phyloP scores from a whole-genome alignment of 768 basidiomycete species.

The Mycena epipterygia region DNA sequence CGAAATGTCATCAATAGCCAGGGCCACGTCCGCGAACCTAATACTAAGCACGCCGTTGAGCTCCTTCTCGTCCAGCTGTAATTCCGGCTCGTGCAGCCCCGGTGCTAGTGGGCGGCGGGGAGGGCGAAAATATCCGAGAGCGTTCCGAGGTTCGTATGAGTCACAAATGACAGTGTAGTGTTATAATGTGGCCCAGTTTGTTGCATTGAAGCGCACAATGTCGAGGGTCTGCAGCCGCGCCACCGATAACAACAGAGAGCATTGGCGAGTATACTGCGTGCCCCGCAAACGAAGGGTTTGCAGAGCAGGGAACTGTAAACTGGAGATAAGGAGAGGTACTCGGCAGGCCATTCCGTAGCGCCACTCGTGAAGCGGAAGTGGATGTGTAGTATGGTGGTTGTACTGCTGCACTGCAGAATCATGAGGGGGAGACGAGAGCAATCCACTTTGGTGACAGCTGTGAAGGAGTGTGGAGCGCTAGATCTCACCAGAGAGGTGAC shows the following conservation, averaged over 20 bases:
- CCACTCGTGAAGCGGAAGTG: not conserved
- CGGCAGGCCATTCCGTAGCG: not conserved
- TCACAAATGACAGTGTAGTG: not conserved
- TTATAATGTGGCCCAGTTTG: not conserved
- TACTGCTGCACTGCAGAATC: not conserved
- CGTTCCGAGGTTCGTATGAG: not conserved
- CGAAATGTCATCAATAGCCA: no score
- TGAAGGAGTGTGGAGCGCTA: not conserved
- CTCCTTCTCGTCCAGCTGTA: not conserved
- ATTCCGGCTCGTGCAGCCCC: conserved; percentile 8
- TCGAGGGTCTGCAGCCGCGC: not conserved
- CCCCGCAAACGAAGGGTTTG: not conserved
- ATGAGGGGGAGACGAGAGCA: not conserved
- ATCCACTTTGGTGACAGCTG: not conserved
- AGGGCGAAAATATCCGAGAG: not conserved
- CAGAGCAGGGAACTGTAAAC: not conserved
- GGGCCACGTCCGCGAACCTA: conserved; percentile 8
- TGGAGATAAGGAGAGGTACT: not conserved
- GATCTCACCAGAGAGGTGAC: not conserved
- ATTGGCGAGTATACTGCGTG: not conserved
- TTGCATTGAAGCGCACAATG: not conserved
- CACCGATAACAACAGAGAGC: not conserved
- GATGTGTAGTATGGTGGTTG: not conserved
- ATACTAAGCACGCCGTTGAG: not conserved
- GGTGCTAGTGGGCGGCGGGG: not conserved